Base-by-base conservation (phyloP, 2,329 filamentous ascomycete genomes). In the Sporothrix sp. region DNA sequence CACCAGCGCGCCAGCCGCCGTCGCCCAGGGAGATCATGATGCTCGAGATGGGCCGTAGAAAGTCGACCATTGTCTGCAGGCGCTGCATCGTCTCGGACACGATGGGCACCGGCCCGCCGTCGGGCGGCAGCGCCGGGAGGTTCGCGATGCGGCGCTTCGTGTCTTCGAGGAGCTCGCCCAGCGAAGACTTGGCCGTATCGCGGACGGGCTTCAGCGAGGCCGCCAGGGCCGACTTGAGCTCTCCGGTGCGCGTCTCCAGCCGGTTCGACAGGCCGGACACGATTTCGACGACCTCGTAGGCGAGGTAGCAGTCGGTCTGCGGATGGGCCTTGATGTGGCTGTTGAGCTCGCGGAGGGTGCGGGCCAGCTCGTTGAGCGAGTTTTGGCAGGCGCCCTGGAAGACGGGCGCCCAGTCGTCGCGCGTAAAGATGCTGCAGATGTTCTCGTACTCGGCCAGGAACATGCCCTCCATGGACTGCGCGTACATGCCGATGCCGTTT, bases 211-310 rank as follows among this genome's bases (percentile, higher is more conserved):
- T 89, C 13, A 97, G 71, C 8, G 88, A 87, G 50, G 94, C 87
- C 5, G 87, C 83, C 47, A 98, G 79, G 6, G 87, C 78, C 27
- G 79, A 73, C 63, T 95, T 95, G 52, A 96, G 74, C 61, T 95
- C 88, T 2, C 56, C 56, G 0, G 89, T 95, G 54, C 84, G 82
- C 4, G 79, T 77, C 56, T 95, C 91, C 4, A 98, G 71, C 35
- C 84, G 82, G 51, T 82, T 83, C 2, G 88, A 89, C 43, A 95
- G 74, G 11, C 77, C 78, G 1, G 87, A 86, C 42, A 97, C 81
- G 54, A 96, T 87, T 60, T 95, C 91, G 28, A 94, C 87, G 28
- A 97, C 87, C 63, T 98, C 93, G 64, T 95, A 98, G 7, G 89
- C 89, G 44, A 98, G 76, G 64, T 87, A 97, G 66, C 91, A 97